These are phyloP conservation scores for Fusarium redolens DNA, from an alignment of 2,329 filamentous ascomycete species.

Conservation along the genomic window DNA sequence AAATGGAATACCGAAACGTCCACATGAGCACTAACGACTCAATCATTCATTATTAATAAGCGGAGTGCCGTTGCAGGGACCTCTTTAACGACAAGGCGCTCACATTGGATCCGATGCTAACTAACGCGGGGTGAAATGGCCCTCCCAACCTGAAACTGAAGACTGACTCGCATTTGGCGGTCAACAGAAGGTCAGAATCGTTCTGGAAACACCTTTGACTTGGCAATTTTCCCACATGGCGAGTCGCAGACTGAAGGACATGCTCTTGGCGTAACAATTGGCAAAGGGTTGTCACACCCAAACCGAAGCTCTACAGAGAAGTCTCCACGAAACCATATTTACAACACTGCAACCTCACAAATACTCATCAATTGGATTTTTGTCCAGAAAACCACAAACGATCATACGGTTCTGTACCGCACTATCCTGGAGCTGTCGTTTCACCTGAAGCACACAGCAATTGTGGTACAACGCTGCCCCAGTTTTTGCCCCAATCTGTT, in stretches of 20 bases:
- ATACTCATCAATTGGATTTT: neutral
- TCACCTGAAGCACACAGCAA: slow-evolving; percentile 32
- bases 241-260: neutral
- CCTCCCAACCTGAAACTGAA: slow-evolving; percentile 24
- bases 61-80: neutral
- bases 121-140: slow-evolving; percentile 23
- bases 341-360: neutral
- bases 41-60: neutral
- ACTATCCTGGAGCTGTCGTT: slow-evolving; percentile 29
- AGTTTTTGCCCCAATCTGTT: slow-evolving; percentile 8
- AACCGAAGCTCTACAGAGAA: neutral
- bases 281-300: neutral
- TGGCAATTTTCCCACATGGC: neutral
- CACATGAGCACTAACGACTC: neutral
- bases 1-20: neutral
- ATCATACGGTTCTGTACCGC: slow-evolving; percentile 6
- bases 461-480: slow-evolving; percentile 24
- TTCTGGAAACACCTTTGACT: slow-evolving; percentile 26
- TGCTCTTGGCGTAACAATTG: neutral
- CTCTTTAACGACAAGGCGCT: neutral
- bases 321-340: slow-evolving; percentile 9
- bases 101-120: neutral
- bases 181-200: slow-evolving; percentile 7
- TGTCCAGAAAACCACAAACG: neutral
- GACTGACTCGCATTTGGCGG: slow-evolving; percentile 29